Conservation (phyloP, 2,329 filamentous ascomycete species). For the Monilinia laxa region DNA sequence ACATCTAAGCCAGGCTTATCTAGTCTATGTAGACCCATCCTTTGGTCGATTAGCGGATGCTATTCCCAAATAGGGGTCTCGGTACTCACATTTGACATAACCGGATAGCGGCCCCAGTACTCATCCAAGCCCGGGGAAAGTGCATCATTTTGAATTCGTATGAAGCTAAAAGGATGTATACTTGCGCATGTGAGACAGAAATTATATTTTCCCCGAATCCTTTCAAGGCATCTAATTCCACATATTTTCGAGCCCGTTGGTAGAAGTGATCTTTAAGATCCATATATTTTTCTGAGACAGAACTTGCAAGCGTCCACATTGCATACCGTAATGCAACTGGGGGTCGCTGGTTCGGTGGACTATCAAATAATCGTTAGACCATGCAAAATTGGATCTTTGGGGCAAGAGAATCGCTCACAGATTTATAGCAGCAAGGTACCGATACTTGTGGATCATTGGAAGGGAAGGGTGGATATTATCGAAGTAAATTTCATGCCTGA, state of each 20-base stretch:
- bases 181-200: conserved; percentile 80
- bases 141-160: conserved; percentile 99
- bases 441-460: conserved; percentile 85
- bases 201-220: conserved; percentile 89
- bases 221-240: conserved; percentile 85
- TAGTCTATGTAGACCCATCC: conserved; percentile 87
- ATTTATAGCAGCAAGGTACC: conserved; percentile 86
- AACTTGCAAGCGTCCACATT: conserved; percentile 93
- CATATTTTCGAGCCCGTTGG: conserved; percentile 81
- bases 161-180: conserved; percentile 73
- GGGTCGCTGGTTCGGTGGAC: conserved; percentile 78
- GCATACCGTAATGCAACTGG: conserved; percentile 88
- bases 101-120: conserved; percentile 76
- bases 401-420: conserved; percentile 50
- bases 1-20: conserved; percentile 83
- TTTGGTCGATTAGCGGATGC: conserved; percentile 49
- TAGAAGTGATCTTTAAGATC: conserved; percentile 87
- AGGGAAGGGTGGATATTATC: conserved; percentile 82
- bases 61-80: background rate
- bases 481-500: conserved; percentile 80
- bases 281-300: conserved; percentile 76
- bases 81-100: conserved; percentile 73
- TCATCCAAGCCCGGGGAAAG: conserved; percentile 94
- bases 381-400: background rate
- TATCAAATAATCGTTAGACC: conserved; percentile 37